Evolutionary conservation across 306 rosid species (phyloP).

Genomic region (Prunus campanulata): DNA sequence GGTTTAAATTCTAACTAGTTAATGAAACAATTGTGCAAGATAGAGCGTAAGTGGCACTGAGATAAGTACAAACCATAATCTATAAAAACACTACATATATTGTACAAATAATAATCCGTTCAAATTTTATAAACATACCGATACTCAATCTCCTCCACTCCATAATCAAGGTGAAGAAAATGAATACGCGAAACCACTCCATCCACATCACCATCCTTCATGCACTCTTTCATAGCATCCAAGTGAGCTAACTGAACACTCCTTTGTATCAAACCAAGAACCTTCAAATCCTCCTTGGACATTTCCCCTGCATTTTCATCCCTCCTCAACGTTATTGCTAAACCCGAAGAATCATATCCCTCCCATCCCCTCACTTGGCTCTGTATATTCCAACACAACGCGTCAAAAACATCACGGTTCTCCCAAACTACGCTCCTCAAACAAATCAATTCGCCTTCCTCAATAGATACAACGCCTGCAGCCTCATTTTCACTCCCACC

Average conservation of each 20-base stretch:
- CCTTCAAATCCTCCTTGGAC: conserved; percentile 44
- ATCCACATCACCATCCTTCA: conserved; percentile 47
- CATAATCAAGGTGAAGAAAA: conserved; percentile 66
- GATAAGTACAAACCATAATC: not conserved
- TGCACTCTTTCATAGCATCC: conserved; percentile 58
- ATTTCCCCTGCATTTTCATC: conserved; percentile 25
- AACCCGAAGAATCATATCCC: conserved; percentile 47
- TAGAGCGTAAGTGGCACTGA: not conserved
- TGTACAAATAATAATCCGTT: not conserved
- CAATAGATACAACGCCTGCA: conserved; percentile 27
- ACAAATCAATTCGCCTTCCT: conserved; percentile 57
- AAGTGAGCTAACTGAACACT: conserved; percentile 69
- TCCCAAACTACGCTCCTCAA: conserved; percentile 61
- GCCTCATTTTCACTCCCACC: conserved; percentile 20
- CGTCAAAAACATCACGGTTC: conserved; percentile 60
- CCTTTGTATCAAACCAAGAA: conserved; percentile 56
- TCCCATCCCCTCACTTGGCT: conserved; percentile 60
- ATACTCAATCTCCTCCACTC: conserved; percentile 70
- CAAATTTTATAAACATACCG: conserved; percentile 51
- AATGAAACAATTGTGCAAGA: not conserved
- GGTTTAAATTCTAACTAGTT: not conserved
- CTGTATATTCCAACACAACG: conserved; percentile 63
- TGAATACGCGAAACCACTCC: conserved; percentile 64
- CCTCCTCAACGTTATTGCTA: conserved; percentile 40
- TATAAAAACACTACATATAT: not conserved